Percentiles rank a stretch among this genome's conserved stretches.
These are phyloP conservation scores for Crotalaria pallida DNA, from an alignment of 306 rosid species.

Conservation along the genomic window DNA sequence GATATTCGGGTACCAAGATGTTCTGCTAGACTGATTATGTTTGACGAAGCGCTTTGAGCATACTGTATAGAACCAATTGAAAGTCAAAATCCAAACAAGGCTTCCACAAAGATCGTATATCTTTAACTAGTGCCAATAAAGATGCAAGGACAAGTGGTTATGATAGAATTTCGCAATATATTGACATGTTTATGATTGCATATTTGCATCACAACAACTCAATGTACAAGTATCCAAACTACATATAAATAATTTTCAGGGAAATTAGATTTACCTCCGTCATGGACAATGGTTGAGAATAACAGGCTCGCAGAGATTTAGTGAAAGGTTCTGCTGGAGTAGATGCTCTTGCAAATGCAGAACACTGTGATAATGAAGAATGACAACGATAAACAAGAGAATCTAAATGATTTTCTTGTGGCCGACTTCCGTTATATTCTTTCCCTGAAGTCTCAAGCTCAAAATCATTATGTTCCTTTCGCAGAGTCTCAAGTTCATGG, in stretches of 20 bases:
- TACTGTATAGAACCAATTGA: constrained; percentile 50
- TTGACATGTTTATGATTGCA: not conserved
- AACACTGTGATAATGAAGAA: constrained; percentile 66
- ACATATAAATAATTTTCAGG: not conserved
- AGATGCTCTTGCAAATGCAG: constrained; percentile 50
- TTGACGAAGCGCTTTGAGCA: constrained; percentile 60
- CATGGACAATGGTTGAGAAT: constrained; percentile 93
- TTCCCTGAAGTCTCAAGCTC: constrained; percentile 32
- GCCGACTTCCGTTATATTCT: constrained; percentile 32
- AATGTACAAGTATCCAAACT: not conserved
- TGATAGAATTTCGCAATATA: not conserved
- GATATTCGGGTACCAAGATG: constrained; percentile 88
- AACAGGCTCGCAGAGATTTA: constrained; percentile 69
- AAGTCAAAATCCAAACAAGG: constrained; percentile 26
- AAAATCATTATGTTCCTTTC: constrained; percentile 31
- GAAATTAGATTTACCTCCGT: constrained; percentile 60
- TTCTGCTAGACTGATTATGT: constrained; percentile 80
- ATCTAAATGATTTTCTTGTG: constrained; percentile 54
- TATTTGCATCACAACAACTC: not conserved
- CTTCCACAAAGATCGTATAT: not conserved
- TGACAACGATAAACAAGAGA: constrained; percentile 80
- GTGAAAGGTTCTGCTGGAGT: constrained; percentile 49
- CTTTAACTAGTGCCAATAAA: not conserved
- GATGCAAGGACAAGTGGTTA: not conserved
- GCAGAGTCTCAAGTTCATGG: constrained; percentile 31